Evolutionary conservation across 345 rosid species (phyloP).

Genomic region (Syzygium oleosum): DNA sequence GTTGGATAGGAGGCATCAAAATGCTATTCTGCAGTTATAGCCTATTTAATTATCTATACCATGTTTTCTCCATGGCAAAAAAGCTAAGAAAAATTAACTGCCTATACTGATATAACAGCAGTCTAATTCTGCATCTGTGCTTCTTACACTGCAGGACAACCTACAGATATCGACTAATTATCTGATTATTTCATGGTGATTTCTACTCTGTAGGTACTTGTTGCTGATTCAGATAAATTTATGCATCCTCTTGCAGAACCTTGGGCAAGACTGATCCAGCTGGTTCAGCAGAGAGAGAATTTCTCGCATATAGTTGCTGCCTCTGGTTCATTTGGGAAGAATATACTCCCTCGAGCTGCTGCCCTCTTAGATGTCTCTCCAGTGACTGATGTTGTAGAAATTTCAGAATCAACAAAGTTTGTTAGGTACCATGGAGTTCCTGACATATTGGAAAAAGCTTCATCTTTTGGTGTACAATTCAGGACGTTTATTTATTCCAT

Average conservation of each 20-base stretch:
- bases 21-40: neutral
- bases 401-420: conserved; percentile 54
- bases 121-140: neutral
- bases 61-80: neutral
- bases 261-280: conserved; percentile 75
- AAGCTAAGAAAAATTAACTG: neutral
- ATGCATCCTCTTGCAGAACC: conserved; percentile 70
- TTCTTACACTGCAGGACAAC: neutral
- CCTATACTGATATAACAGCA: neutral
- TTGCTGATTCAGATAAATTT: conserved; percentile 82
- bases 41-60: neutral
- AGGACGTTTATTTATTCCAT: neutral
- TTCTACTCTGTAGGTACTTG: conserved; percentile 51
- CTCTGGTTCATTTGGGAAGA: conserved; percentile 89
- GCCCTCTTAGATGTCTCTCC: conserved; percentile 93
- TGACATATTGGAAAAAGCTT: neutral
- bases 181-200: neutral
- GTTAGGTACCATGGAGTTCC: conserved; percentile 37
- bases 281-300: conserved; percentile 54
- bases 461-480: neutral
- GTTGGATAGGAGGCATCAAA: neutral
- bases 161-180: neutral
- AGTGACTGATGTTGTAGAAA: conserved; percentile 73
- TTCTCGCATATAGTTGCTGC: conserved; percentile 75
- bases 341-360: conserved; percentile 81